Conservation (phyloP, 2,329 filamentous ascomycete species). For the Aspergillus sp. region DNA sequence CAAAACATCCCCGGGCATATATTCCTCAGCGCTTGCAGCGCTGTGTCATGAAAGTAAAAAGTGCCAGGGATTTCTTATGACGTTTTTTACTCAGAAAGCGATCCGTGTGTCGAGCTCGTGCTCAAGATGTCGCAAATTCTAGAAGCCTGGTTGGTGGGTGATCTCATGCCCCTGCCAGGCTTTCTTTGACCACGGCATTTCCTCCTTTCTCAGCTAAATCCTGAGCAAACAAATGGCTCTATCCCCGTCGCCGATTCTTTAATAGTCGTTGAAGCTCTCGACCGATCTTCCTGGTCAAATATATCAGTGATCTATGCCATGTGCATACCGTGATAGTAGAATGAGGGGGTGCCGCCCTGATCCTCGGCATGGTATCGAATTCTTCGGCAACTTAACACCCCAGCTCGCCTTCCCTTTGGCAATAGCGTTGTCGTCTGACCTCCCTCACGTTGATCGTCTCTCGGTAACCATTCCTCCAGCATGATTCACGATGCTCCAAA, state of each 20-base stretch:
- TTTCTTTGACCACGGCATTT: conserved; percentile 4
- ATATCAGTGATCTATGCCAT: neutral
- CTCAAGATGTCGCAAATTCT: neutral
- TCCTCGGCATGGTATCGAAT: neutral
- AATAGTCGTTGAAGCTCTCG: neutral
- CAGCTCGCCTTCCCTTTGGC: neutral
- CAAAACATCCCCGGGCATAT: neutral
- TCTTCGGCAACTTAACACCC: neutral
- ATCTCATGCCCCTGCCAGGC: neutral
- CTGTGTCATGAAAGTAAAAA: conserved; percentile 9
- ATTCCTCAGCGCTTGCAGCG: conserved; percentile 16
- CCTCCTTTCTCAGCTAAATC: neutral
- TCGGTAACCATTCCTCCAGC: neutral
- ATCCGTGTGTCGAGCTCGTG: conserved; percentile 10
- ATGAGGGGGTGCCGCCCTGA: neutral
- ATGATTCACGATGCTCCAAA: no score
- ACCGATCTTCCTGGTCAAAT: neutral
- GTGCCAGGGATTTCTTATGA: conserved; percentile 3
- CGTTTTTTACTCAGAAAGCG: conserved; percentile 9
- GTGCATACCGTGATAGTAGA: conserved; percentile 3
- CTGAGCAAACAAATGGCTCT: conserved; percentile 4
- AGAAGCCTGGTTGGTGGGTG: conserved; percentile 3
- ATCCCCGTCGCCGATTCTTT: neutral
- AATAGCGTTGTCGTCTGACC: neutral
- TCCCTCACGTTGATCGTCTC: neutral